Percentiles rank a stretch among this genome's conserved stretches.
Conservation (phyloP, 2,329 filamentous ascomycete species). For the Aspergillus transmontanensis region DNA sequence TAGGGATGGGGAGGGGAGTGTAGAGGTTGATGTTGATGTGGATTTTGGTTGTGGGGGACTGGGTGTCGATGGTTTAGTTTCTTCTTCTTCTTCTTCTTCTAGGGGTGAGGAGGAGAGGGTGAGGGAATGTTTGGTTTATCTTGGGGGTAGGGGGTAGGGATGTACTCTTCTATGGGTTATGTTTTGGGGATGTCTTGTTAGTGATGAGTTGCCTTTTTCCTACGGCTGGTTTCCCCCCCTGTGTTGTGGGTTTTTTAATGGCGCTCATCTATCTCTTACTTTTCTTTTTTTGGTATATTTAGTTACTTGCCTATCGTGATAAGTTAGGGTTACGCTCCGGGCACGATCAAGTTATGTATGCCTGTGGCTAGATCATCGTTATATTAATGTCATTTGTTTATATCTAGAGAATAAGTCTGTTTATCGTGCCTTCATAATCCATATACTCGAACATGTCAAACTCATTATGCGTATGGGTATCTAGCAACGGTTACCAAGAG, state of each 20-base stretch:
- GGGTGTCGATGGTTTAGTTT: neutral
- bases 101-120: neutral
- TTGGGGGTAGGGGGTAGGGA: neutral
- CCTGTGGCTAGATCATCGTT: neutral
- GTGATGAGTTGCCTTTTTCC: too few species aligned
- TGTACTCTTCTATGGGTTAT: too few species aligned
- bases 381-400: neutral
- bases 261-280: too few species aligned
- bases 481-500: conserved; percentile 6
- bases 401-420: neutral
- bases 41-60: neutral
- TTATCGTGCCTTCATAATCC: conserved; percentile 1
- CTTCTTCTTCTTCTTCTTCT: neutral
- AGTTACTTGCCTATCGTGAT: too few species aligned
- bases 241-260: too few species aligned
- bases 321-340: neutral
- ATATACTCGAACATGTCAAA: conserved; percentile 1
- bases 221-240: too few species aligned
- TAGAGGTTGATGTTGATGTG: neutral
- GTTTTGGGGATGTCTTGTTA: too few species aligned
- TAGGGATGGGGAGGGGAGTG: neutral
- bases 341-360: neutral
- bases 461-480: conserved; percentile 5
- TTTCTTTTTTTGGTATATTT: too few species aligned
- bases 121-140: neutral